Percentiles rank a stretch among this genome's conserved stretches.
phyloP scores from a whole-genome alignment of 768 basidiomycete species.

The Gloeopeniophorella convolvens region DNA sequence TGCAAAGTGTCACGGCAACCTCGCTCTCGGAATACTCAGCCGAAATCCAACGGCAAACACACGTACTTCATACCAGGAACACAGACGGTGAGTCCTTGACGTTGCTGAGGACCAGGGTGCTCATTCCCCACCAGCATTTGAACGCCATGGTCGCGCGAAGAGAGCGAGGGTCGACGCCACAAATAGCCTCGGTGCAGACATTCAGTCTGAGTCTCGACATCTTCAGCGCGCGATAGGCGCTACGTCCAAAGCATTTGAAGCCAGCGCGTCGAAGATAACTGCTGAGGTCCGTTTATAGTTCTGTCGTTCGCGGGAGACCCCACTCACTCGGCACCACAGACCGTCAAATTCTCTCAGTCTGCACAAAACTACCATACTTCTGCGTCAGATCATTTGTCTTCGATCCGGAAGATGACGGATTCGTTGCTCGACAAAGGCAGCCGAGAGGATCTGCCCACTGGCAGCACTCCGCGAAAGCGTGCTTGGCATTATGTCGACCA shows the following conservation, averaged over 20 bases:
- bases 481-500: constrained; percentile 60
- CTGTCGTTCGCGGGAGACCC: background rate
- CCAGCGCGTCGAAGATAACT: constrained; percentile 36
- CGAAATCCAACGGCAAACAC: constrained; percentile 44
- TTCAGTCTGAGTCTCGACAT: constrained; percentile 46
- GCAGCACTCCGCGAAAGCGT: constrained; percentile 72
- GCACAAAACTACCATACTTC: constrained; percentile 40
- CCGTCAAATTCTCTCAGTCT: constrained; percentile 34
- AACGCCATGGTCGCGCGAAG: constrained; percentile 57
- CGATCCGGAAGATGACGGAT: constrained; percentile 44
- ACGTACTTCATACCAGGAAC: constrained; percentile 38
- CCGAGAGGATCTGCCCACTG: constrained; percentile 59
- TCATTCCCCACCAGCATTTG: constrained; percentile 40
- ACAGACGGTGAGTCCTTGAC: constrained; percentile 34
- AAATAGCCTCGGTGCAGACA: constrained; percentile 39
- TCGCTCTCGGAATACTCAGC: constrained; percentile 46
- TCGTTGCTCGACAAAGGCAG: constrained; percentile 51
- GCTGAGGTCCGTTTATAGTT: constrained; percentile 42
- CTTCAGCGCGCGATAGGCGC: constrained; percentile 47
- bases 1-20: constrained; percentile 38
- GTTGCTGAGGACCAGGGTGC: background rate
- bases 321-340: constrained; percentile 29
- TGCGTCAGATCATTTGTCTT: constrained; percentile 38
- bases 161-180: constrained; percentile 60
- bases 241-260: constrained; percentile 42